A percentile compares a stretch with the other conserved stretches of the same genome.
These are phyloP conservation scores for Klebsormidium nitens DNA, from an alignment of 139 green algal species.

Conservation along the genomic window DNA sequence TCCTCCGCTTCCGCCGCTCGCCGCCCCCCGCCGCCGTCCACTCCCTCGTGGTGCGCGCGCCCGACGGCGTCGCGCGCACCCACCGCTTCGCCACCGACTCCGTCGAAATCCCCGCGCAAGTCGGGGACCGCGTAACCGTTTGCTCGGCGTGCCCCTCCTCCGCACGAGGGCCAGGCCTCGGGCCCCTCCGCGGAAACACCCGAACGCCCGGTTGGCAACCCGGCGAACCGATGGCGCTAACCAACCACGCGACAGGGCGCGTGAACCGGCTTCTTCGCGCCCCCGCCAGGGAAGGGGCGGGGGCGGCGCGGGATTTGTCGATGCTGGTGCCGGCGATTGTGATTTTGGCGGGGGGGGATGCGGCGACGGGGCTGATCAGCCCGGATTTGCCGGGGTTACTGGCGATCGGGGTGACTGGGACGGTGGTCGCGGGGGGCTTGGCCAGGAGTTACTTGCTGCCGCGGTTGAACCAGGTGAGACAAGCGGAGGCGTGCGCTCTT, in stretches of 20 bases:
- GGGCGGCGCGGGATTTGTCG: slow-evolving; percentile 58
- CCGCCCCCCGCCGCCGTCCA: slow-evolving; percentile 63
- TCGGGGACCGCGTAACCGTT: slow-evolving; percentile 68
- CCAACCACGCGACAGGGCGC: slow-evolving; percentile 66
- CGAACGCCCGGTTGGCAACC: slow-evolving; percentile 59
- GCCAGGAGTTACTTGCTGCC: slow-evolving; percentile 64
- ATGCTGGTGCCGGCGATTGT: slow-evolving; percentile 55
- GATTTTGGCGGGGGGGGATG: slow-evolving; percentile 65
- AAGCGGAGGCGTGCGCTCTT: too few species aligned
- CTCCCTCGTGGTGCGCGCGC: slow-evolving; percentile 64
- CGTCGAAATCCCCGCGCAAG: slow-evolving; percentile 68
- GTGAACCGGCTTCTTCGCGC: slow-evolving; percentile 55
- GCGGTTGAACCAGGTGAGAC: slow-evolving; percentile 64
- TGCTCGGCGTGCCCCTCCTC: slow-evolving; percentile 42
- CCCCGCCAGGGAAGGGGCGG: slow-evolving; percentile 32
- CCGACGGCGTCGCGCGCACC: slow-evolving; percentile 59
- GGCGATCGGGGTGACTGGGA: slow-evolving; percentile 37
- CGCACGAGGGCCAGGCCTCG: too few species aligned
- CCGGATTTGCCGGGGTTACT: slow-evolving; percentile 63
- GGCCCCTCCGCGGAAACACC: too few species aligned
- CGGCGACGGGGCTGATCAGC: slow-evolving; percentile 68
- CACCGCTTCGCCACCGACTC: slow-evolving; percentile 73
- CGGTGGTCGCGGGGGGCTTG: slow-evolving; percentile 38
- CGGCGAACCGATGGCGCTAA: slow-evolving; percentile 68
- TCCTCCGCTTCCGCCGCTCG: slow-evolving; percentile 30